Base-by-base conservation (phyloP, 2,329 filamentous ascomycete species). In the Botrytis pseudocinerea region DNA sequence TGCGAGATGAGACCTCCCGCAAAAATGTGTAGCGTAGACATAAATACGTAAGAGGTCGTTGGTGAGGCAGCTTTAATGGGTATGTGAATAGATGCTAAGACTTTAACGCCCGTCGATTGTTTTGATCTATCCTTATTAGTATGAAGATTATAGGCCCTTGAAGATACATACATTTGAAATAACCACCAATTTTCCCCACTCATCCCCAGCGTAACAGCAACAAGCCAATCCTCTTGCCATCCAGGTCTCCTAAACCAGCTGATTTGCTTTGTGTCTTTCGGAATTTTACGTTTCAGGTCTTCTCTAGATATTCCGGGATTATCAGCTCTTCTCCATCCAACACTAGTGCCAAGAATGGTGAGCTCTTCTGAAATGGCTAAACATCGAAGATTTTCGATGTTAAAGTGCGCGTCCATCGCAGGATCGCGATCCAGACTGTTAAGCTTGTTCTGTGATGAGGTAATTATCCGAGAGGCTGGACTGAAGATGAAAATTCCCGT, bases 111-210 rank as follows among this genome's bases (percentile, higher is more conserved):
- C n/a, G 62, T 76, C 22, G 75, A 28, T 70, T 70, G 51, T 73
- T 76, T 59, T 59, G 69, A 69, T 35, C 70, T 61, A 66, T 66
- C 66, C 35, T 73, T 42, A 54, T 73, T 69, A 69, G 68, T 72
- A 51, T 70, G 38, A 42, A 32, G 61, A 61, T 22, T 32, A 32
- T 9, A 61, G 38, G 28, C 32, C 16, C 7, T 46, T 51, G 28
- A 16, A 46, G 38, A 70, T 69, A 75, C 77, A 73, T 76, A 90
- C 86, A 89, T 81, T 81, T 91, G 87, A 71, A 93, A 84, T 74
- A 95, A 84, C 90, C 91, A 95, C 93, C 93, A 97, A 75, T 87
- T 87, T 80, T 96, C 93, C 70, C 93, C 93, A 78, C 87, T 86
- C 79, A 92, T 85, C 80, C 91, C 90, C 80, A 94, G 86, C 70